Conservation (phyloP, 257 asterid species). For the Solanum boliviense region DNA sequence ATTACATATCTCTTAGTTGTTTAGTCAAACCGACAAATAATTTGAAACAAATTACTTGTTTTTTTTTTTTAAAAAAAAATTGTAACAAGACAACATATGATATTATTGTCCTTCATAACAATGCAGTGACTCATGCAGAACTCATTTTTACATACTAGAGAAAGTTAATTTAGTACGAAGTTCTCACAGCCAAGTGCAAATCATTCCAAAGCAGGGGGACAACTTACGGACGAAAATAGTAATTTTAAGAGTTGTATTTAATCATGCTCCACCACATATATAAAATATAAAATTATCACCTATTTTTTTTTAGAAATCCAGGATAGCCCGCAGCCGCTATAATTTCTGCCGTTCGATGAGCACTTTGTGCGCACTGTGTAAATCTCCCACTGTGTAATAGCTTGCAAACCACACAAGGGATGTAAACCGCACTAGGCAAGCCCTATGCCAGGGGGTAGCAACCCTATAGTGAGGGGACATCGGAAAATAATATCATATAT, state of each 20-base stretch:
- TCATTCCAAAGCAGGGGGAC: neutral
- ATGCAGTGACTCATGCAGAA: neutral
- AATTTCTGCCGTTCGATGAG: no score
- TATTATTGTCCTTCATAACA: neutral
- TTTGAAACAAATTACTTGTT: neutral
- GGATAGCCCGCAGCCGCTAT: rapidly evolving
- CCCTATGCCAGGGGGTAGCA: no score
- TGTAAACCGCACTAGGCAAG: no score
- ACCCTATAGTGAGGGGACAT: no score
- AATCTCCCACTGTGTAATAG: no score
- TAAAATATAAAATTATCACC: neutral
- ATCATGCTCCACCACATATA: neutral
- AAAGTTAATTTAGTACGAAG: neutral
- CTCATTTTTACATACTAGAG: neutral
- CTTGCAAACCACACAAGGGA: no score
- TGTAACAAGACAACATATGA: neutral
- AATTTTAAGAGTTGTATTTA: neutral
- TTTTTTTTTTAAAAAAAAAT: no score
- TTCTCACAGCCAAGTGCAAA: neutral
- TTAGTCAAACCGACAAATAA: neutral
- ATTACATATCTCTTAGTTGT: neutral
- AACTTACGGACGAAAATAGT: neutral
- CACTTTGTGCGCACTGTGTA: no score
- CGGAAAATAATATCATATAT: no score
- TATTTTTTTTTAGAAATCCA: neutral